Conservation (phyloP, 73 alveolate genomes). For the Paramecium primaurelia region DNA sequence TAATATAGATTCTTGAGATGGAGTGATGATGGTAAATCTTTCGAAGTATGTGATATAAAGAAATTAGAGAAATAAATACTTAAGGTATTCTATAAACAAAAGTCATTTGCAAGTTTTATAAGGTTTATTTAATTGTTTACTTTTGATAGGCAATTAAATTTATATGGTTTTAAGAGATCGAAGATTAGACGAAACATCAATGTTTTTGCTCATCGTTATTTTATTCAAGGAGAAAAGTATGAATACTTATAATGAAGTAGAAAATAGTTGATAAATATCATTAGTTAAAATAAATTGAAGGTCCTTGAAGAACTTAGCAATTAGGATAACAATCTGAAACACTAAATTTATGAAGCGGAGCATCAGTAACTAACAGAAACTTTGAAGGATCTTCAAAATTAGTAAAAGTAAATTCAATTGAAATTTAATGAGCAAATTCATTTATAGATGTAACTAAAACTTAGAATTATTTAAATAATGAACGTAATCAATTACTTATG, state of each 20-base stretch:
- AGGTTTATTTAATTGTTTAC: neutral
- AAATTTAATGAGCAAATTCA: constrained; percentile 7
- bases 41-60: neutral
- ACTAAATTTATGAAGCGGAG: neutral
- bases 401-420: neutral
- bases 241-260: neutral
- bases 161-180: constrained; percentile 36
- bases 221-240: constrained; percentile 23
- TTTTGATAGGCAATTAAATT: constrained; percentile 5
- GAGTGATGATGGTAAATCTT: constrained; percentile 1
- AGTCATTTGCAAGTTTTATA: constrained; percentile 20
- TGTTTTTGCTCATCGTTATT: neutral
- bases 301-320: neutral
- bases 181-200: neutral
- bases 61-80: neutral
- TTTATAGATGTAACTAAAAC: neutral
- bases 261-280: neutral
- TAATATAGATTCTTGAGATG: neutral
- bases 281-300: constrained; percentile 4
- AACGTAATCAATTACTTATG: neutral
- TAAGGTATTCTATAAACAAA: neutral
- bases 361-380: neutral
- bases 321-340: neutral
- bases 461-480: neutral
- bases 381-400: neutral